Evolutionary conservation across 2,329 filamentous ascomycete species (phyloP), one percentile per base, ranked within the genome.

Genomic region (Harringtonia lauricola): DNA sequence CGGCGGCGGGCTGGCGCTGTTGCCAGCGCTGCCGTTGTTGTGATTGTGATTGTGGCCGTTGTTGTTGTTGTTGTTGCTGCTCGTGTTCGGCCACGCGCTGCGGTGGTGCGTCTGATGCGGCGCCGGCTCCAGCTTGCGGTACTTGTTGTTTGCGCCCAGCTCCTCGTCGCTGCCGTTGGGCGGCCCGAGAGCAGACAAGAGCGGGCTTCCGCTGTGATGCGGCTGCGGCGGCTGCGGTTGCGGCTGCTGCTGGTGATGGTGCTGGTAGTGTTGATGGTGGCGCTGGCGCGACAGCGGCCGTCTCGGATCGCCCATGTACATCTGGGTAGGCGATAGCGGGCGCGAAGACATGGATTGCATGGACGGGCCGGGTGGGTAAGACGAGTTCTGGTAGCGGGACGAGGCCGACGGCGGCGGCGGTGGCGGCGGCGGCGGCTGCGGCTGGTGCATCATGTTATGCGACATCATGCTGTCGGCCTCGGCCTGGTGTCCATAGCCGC

Each of bases 111-210:
- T 64, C 8, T 72, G 67, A 21, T 74, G 65, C 1, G 74, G 74
- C 0, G 74, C 74, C 10, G 74, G 74, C 48, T 76, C 73, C 33
- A 79, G 68, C 57, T 75, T 76, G 37, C 74, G 67, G 52, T 75
- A 77, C 52, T 74, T 74, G 3, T 29, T 41, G 41, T 28, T 36
- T n/a, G n/a, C n/a, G n/a, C n/a, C n/a, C n/a, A n/a, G n/a, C 36
- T 13, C 19, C 18, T 36, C 7, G 22, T 34, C 34, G 34, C 35
- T 44, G 42, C 30, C 33, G 43, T 29, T 35, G 21, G 19, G 30
- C 36, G 29, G 17, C 35, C 34, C 6, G 24, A 10, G 24, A 26
- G 24, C 10, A 7, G 7, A 26, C 24, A 26, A 26, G 7, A 7
- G 17, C 15, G 34, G 18, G 34, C 17, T 36, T 15, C 34, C 17